These are phyloP conservation scores for Limonium bicolor DNA, from an alignment of 148 eudicot genomes.

Conservation along the genomic window DNA sequence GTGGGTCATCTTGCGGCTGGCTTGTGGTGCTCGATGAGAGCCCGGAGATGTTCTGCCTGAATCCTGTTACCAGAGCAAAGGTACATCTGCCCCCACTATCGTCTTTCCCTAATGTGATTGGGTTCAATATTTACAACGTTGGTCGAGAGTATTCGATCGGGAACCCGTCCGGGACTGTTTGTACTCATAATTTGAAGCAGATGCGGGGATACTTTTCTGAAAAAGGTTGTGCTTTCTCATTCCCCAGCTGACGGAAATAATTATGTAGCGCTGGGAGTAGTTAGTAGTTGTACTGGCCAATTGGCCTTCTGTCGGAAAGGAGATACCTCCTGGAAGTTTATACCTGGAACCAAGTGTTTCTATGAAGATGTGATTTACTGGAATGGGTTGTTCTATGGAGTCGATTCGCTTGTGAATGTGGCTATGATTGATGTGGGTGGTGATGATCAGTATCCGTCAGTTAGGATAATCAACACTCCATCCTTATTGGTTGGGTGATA, in stretches of 20 bases:
- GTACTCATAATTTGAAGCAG: constrained; percentile 19
- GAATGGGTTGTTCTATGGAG: constrained; percentile 39
- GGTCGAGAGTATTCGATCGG: constrained; percentile 47
- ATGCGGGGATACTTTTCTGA: constrained; percentile 43
- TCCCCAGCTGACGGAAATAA: constrained; percentile 15
- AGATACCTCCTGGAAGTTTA: constrained; percentile 32
- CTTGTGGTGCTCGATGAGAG: constrained; percentile 32
- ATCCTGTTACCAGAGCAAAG: constrained; percentile 34
- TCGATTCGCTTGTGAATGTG: constrained; percentile 35
- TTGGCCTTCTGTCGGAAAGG: constrained; percentile 42
- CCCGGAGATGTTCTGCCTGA: constrained; percentile 32
- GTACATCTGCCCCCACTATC: constrained; percentile 37
- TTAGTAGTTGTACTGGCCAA: constrained; percentile 21
- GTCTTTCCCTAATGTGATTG: constrained; percentile 41
- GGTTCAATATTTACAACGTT: constrained; percentile 23
- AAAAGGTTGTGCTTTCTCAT: constrained; percentile 47
- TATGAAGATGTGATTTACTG: constrained; percentile 52
- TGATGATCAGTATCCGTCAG: constrained; percentile 8
- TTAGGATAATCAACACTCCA: constrained; percentile 13
- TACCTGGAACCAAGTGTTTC: constrained; percentile 18
- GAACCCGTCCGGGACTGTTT: constrained; percentile 9
- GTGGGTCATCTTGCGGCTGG: constrained; percentile 65
- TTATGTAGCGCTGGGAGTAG: constrained; percentile 31
- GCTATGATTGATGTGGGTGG: constrained; percentile 22
- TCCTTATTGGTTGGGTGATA: constrained; percentile 28